Conservation (phyloP, 306 rosid genomes). For the Prunus davidiana region DNA sequence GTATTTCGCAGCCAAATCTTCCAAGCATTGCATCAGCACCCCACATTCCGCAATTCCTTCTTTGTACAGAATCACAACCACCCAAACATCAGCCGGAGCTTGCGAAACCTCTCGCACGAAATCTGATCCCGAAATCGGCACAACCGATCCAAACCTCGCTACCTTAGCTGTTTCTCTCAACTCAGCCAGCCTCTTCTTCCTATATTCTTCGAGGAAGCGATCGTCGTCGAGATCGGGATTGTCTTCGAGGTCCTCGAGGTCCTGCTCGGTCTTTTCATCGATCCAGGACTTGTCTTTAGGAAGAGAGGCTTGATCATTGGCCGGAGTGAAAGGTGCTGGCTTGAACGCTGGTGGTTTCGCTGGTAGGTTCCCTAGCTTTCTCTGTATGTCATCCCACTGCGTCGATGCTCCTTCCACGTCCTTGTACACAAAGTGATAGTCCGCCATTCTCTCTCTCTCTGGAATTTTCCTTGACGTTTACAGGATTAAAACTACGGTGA, state of each 20-base stretch:
- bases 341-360: conserved; percentile 67
- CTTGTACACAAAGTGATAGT: conserved; percentile 82
- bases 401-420: conserved; percentile 92
- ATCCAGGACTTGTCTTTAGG: conserved; percentile 81
- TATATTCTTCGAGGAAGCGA: conserved; percentile 80
- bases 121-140: conserved; percentile 92
- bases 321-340: conserved; percentile 74
- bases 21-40: conserved; percentile 80
- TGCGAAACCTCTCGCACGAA: conserved; percentile 95
- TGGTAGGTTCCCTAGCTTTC: conserved; percentile 84
- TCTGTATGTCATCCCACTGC: conserved; percentile 93
- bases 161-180: conserved; percentile 80
- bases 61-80: conserved; percentile 89
- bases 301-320: conserved; percentile 47
- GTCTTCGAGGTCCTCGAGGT: conserved; percentile 85
- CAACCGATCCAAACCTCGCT: conserved; percentile 74
- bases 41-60: conserved; percentile 87
- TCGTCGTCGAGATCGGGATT: conserved; percentile 74
- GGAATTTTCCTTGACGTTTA: not conserved
- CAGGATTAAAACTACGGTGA: no score
- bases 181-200: conserved; percentile 92
- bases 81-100: conserved; percentile 98
- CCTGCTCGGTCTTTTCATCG: conserved; percentile 67
- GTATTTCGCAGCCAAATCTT: conserved; percentile 72
- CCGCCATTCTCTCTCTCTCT: conserved; percentile 44